Evolutionary conservation across 2,329 filamentous ascomycete genomes (phyloP).

Genomic region (Rhynchosporium graminicola): DNA sequence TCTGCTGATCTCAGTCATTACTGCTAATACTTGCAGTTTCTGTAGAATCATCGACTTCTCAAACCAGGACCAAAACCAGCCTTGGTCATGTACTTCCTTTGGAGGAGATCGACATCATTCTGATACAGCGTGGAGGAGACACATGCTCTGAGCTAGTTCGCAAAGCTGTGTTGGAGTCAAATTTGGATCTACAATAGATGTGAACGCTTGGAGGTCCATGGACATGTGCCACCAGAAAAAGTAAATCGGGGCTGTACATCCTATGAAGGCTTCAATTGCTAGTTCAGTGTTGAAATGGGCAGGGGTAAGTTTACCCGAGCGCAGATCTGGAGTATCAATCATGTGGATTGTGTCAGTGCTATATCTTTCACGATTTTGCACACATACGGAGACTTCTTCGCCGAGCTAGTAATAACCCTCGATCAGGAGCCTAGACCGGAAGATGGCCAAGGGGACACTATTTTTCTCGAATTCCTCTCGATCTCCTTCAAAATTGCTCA

Average conservation of each 20-base stretch:
- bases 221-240: constrained; percentile 5
- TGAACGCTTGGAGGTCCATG: constrained; percentile 4
- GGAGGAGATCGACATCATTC: constrained; percentile 5
- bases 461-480: constrained; percentile 56
- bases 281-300: neutral
- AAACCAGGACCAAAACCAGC: constrained; percentile 6
- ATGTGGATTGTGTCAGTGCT: neutral
- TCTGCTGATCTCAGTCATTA: constrained; percentile 1
- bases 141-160: neutral
- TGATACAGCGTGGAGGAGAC: constrained; percentile 1
- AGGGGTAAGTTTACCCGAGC: constrained; percentile 3
- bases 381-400: constrained; percentile 53
- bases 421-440: constrained; percentile 18
- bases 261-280: constrained; percentile 4
- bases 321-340: constrained; percentile 4
- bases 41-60: constrained; percentile 2
- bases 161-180: neutral
- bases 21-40: neutral
- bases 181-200: neutral
- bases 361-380: constrained; percentile 45
- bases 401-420: constrained; percentile 43
- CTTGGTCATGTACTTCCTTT: constrained; percentile 1
- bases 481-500: constrained; percentile 56
- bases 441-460: constrained; percentile 54
- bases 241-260: neutral